Conservation (phyloP, 2,329 filamentous ascomycete genomes). For the Fusarium sp. region DNA sequence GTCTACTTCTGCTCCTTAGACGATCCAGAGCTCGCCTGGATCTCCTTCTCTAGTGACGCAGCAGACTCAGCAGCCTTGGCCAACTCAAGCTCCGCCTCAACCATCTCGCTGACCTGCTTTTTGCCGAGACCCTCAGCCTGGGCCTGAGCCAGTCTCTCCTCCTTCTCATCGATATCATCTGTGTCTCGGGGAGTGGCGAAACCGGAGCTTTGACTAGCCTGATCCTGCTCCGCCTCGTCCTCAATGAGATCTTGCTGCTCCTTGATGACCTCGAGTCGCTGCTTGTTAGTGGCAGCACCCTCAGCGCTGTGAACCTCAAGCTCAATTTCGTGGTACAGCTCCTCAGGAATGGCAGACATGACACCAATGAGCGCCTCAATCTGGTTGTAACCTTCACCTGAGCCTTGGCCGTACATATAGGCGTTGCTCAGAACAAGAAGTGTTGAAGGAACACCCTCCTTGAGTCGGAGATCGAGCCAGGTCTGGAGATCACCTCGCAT, state of each 20-base stretch:
- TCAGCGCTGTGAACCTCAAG: conserved; percentile 97
- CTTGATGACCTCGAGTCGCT: conserved; percentile 96
- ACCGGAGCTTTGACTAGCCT: conserved; percentile 80
- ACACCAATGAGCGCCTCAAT: conserved; percentile 94
- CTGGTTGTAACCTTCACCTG: conserved; percentile 88
- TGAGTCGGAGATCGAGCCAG: conserved; percentile 93
- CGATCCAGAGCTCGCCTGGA: conserved; percentile 42
- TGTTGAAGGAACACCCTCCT: conserved; percentile 95
- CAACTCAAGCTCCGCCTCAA: conserved; percentile 65
- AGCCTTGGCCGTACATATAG: conserved; percentile 93
- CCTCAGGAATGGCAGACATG: conserved; percentile 93
- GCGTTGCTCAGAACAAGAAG: conserved; percentile 96
- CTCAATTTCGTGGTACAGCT: conserved; percentile 99
- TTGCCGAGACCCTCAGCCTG: conserved; percentile 60
- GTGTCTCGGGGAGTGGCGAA: conserved; percentile 83
- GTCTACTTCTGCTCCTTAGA: conserved; percentile 51
- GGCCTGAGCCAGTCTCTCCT: conserved; percentile 71
- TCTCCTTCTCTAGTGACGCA: conserved; percentile 37
- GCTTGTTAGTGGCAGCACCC: conserved; percentile 97
- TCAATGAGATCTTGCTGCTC: conserved; percentile 98
- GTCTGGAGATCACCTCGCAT: conserved; percentile 90
- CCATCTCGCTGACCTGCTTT: conserved; percentile 64
- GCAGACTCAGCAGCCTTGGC: conserved; percentile 44
- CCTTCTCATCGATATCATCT: conserved; percentile 95
- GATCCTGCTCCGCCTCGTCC: conserved; percentile 93